Conservation (phyloP, 2,329 filamentous ascomycete genomes). For the Ilyonectria destructans region DNA sequence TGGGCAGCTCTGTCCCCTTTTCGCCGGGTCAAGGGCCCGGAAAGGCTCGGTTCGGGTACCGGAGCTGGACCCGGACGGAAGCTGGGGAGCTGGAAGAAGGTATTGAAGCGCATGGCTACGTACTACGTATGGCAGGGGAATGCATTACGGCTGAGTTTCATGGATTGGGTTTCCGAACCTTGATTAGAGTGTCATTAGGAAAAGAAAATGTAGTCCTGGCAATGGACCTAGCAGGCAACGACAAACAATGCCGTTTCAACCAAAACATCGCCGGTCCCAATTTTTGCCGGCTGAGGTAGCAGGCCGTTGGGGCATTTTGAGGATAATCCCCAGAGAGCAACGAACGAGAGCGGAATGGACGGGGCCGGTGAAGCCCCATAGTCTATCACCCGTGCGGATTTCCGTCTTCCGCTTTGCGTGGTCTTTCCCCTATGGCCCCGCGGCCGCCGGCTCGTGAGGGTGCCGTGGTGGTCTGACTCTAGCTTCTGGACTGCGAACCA, state of each 20-base stretch:
- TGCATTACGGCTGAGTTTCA: constrained; percentile 1
- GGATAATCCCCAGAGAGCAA: neutral
- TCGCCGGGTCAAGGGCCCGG: constrained; percentile 41
- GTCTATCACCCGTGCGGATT: neutral
- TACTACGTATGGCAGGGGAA: neutral
- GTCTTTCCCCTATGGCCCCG: constrained; percentile 6
- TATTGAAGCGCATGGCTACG: neutral
- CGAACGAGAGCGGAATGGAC: constrained; percentile 2
- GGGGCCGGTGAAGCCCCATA: constrained; percentile 10
- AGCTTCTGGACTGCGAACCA: constrained; percentile 6
- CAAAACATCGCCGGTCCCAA: constrained; percentile 13
- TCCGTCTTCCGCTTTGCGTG: neutral
- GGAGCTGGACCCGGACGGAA: constrained; percentile 34
- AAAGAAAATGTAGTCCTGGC: neutral
- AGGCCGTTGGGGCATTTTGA: neutral
- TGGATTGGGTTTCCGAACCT: neutral
- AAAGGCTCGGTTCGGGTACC: constrained; percentile 48
- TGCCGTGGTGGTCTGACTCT: constrained; percentile 16
- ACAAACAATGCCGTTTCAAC: neutral
- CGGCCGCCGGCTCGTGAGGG: neutral
- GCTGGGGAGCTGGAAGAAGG: neutral
- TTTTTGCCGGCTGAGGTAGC: constrained; percentile 8
- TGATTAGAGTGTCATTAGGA: neutral
- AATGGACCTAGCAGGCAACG: neutral
- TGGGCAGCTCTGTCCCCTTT: constrained; percentile 25